Evolutionary conservation across 2,329 filamentous ascomycete genomes (phyloP), one percentile per base, ranked within the genome.

Genomic region (Botryotinia convoluta): DNA sequence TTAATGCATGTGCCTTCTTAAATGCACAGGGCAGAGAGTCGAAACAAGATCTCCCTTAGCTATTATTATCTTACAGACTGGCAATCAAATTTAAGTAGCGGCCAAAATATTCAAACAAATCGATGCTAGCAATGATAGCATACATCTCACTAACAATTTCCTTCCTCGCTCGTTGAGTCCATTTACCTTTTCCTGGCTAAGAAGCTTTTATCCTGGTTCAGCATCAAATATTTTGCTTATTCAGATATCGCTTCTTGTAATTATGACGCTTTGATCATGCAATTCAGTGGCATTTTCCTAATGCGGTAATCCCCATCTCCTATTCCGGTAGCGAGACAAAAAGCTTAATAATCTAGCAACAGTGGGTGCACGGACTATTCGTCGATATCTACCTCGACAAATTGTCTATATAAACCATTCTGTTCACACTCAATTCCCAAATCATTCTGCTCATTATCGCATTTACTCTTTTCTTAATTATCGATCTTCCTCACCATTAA

Each of bases 241-340:
- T 26, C 12, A 26, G 10, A n/a, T n/a, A 32, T 14, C 16, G 5
- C 3, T 3, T 48, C 16, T 22, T n/a, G 14, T 37, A 12, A 54
- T 39, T 9, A 29, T 37, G 35, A 12, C 48, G 44, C 32, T 64
- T 20, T 32, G n/a, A 67, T 67, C 26, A 63, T 20, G 16, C 9
- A 20, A 10, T 44, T 67, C 26, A 54, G 16, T 68, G 32, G 45
- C 64, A 67, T 67, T 67, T 26, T 54, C 64, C 32, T 29, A 51
- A 67, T 54, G 32, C 64, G 22, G 45, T 29, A 54, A 29, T 54
- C 9, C 18, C 5, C 10, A 51, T 35, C 51, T 70, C 51, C 68
- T 59, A 61, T 70, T 70, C 4, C 32, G 32, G 51, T 45, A 70
- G 68, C 68, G 68, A 68, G 64, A 39, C 29, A n/a, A 1, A 35